Base-by-base conservation (phyloP, 2,329 filamentous ascomycete genomes). In the Fusarium agapanthi region DNA sequence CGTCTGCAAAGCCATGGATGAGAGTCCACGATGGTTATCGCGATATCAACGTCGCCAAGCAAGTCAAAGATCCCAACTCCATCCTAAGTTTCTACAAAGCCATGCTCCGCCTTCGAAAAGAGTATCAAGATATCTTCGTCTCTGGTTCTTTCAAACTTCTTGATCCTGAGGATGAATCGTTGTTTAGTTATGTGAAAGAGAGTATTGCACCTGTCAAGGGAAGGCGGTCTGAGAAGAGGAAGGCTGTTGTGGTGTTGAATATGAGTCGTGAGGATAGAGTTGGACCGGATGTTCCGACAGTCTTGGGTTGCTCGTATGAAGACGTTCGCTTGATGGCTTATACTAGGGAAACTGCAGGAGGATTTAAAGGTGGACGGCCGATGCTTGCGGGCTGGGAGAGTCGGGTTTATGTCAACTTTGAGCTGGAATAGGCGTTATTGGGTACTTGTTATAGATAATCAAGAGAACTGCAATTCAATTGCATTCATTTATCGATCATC, bases 1-100 rank as follows among this genome's bases (percentile, higher is more conserved):
- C 64, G 0, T 71, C 63, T 0, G 77, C 77, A 1, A 85, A 84
- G 70, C 89, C 91, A 0, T 93, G 91, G 91, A 93, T 93, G 89
- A 84, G 88, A 4, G 86, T 90, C 3, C 90, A 92, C 73, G 88
- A 91, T 26, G 83, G 87, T 35, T 90, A 88, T 74, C 73, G 73
- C 6, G 76, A 81, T 4, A 84, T 90, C 76, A 93, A 93, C 65
- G 90, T 87, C 5, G 84, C 83, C 0, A 78, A 77, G 6, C 88
- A 91, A 75, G 69, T 75, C 4, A 69, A 74, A 0, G 85, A 88
- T n/a, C 76, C 76, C 1, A 77, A 83, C 4, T 88, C 86, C 0
- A 86, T 92, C 2, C 80, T 90, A 11, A 85, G 84, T 30, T 92
- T 91, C 78, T 93, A 90, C 83, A 88, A 87, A 77, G 80, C 80